phyloP scores from a whole-genome alignment of 306 rosid species.

The Vicia sativa region DNA sequence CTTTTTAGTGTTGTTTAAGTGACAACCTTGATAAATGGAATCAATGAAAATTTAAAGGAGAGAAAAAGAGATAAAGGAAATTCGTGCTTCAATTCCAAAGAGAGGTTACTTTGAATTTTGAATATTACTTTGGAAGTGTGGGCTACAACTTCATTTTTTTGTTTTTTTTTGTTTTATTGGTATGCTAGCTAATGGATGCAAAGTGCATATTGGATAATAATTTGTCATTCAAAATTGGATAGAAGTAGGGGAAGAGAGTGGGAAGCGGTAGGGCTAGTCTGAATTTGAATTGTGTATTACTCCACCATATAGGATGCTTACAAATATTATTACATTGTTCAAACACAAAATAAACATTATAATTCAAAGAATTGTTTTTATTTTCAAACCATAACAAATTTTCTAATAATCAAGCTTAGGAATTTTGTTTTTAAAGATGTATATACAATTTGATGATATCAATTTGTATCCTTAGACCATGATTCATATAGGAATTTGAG shows the following conservation, averaged over 20 bases:
- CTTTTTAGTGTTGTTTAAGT: constrained; percentile 64
- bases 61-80: constrained; percentile 55
- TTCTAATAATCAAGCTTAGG: no score
- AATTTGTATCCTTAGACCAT: no score
- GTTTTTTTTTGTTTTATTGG: constrained; percentile 41
- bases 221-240: constrained; percentile 33
- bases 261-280: background rate
- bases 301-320: background rate
- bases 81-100: constrained; percentile 62
- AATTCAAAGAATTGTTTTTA: background rate
- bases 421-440: no score
- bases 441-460: no score
- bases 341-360: constrained; percentile 16
- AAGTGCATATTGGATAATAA: constrained; percentile 38
- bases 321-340: constrained; percentile 5
- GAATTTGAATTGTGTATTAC: background rate
- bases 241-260: constrained; percentile 7
- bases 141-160: constrained; percentile 41
- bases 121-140: constrained; percentile 47
- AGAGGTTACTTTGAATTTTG: constrained; percentile 66
- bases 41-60: constrained; percentile 55
- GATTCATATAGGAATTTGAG: no score
- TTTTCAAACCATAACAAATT: no score
- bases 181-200: constrained; percentile 31
- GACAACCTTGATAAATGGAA: constrained; percentile 78